Percentiles rank a stretch among this genome's conserved stretches.
Evolutionary conservation across 495 filamentous ascomycete genomes (phyloP).

Genomic region (Margaritispora aquatica): DNA sequence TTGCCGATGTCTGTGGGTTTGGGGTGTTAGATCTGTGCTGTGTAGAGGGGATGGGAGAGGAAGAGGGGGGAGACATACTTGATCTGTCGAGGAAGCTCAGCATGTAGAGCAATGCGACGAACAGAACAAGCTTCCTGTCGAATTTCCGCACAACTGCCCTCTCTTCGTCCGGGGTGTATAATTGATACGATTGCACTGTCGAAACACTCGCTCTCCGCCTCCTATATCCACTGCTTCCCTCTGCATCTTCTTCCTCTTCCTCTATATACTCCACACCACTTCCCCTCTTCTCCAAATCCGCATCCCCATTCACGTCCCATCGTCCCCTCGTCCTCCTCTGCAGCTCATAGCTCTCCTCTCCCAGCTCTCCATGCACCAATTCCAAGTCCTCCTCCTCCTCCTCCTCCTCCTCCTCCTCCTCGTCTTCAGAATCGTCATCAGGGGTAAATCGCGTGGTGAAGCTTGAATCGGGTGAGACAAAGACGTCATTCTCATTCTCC

Average conservation of each 20-base stretch:
- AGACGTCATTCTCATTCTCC: no score
- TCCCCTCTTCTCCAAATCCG: constrained; percentile 1
- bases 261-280: neutral
- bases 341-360: constrained; percentile 16
- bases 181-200: constrained; percentile 43
- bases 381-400: constrained; percentile 15
- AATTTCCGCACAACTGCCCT: constrained; percentile 62
- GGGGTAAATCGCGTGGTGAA: constrained; percentile 17
- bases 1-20: constrained; percentile 83
- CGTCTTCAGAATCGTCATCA: constrained; percentile 22
- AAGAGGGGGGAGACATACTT: no score
- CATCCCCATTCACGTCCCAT: no score
- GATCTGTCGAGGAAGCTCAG: constrained; percentile 75
- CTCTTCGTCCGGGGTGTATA: constrained; percentile 76
- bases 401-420: constrained; percentile 8
- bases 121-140: constrained; percentile 69
- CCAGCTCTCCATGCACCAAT: constrained; percentile 6
- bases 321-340: neutral
- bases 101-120: constrained; percentile 76
- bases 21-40: no score
- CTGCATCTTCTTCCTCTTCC: constrained; percentile 21
- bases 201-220: constrained; percentile 29
- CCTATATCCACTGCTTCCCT: neutral
- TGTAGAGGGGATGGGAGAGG: no score
- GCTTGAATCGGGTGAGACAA: constrained; percentile 20